Conservation (phyloP, 441 rosid genomes). For the Hura crepitans region DNA sequence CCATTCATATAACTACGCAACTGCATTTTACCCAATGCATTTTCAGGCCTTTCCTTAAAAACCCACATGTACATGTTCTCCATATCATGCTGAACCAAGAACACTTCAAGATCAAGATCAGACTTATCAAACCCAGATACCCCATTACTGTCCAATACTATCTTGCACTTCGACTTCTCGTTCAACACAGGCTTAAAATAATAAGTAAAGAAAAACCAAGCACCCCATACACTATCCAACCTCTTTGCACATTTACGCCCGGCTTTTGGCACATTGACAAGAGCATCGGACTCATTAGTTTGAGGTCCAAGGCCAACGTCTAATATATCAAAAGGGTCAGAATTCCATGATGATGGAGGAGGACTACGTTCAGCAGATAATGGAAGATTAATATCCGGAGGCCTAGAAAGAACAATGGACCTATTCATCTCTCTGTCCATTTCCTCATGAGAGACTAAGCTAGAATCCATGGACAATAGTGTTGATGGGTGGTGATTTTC, state of each 20-base stretch:
- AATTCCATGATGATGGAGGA: slow-evolving; percentile 51
- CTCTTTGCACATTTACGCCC: slow-evolving; percentile 62
- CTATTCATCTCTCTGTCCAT: slow-evolving; percentile 58
- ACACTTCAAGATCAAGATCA: slow-evolving; percentile 69
- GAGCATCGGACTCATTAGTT: slow-evolving; percentile 49
- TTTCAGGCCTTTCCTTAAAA: slow-evolving; percentile 81
- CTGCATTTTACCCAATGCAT: slow-evolving; percentile 92
- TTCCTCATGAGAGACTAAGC: slow-evolving; percentile 58
- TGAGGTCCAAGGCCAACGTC: slow-evolving; percentile 70
- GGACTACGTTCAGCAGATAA: slow-evolving; percentile 59
- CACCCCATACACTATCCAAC: slow-evolving; percentile 76
- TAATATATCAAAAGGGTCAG: slow-evolving; percentile 56
- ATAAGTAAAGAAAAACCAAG: slow-evolving; percentile 79
- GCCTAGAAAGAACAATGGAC: slow-evolving; percentile 45
- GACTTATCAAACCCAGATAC: slow-evolving; percentile 77
- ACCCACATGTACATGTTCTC: slow-evolving; percentile 97
- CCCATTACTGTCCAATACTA: slow-evolving; percentile 59
- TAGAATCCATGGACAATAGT: slow-evolving; percentile 69
- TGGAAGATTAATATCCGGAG: slow-evolving; percentile 81
- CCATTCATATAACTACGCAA: slow-evolving; percentile 88
- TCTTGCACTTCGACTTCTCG: slow-evolving; percentile 64
- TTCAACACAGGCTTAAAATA: slow-evolving; percentile 70
- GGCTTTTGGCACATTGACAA: slow-evolving; percentile 50
- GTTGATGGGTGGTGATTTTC: slow-evolving; percentile 84
- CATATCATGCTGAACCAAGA: slow-evolving; percentile 92